These are phyloP conservation scores for Bertia moriformis DNA, from an alignment of 2,329 filamentous ascomycete species.

Conservation along the genomic window DNA sequence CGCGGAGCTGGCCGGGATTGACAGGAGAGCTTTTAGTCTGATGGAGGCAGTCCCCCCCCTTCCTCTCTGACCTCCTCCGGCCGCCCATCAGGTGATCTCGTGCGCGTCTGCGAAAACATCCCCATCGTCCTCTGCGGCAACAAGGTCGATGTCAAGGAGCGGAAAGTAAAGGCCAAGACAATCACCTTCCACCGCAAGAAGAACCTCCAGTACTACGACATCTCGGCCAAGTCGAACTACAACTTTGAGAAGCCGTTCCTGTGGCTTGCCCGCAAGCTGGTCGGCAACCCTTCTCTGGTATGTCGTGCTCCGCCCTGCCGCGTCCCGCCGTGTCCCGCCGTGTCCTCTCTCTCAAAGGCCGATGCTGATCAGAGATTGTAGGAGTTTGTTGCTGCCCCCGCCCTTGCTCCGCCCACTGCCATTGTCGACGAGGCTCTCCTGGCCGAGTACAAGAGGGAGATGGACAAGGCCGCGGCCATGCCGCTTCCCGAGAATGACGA, in stretches of 20 bases:
- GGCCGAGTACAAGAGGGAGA: constrained; percentile 73
- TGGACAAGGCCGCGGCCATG: constrained; percentile 64
- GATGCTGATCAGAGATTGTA: no score
- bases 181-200: constrained; percentile 99
- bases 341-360: no score
- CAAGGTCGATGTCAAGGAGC: constrained; percentile 99
- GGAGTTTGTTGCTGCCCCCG: constrained; percentile 93
- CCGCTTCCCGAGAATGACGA: constrained; percentile 82
- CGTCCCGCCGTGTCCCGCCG: constrained; percentile 2
- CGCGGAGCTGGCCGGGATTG: no score
- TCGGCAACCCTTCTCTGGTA: constrained; percentile 79
- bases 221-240: constrained; percentile 99
- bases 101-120: constrained; percentile 98
- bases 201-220: constrained; percentile 99
- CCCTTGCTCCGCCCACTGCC: constrained; percentile 85
- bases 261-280: constrained; percentile 96
- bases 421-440: constrained; percentile 74
- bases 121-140: constrained; percentile 96
- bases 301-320: constrained; percentile 18
- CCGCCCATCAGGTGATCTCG: constrained; percentile 81
- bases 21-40: no score
- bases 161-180: constrained; percentile 99
- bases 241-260: constrained; percentile 99
- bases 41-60: no score
- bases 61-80: no score